Percentiles rank a stretch among this genome's conserved stretches.
These are phyloP conservation scores for Yamadazyma atmosphaerica DNA, from an alignment of 1,139 yeast species.

Conservation along the genomic window DNA sequence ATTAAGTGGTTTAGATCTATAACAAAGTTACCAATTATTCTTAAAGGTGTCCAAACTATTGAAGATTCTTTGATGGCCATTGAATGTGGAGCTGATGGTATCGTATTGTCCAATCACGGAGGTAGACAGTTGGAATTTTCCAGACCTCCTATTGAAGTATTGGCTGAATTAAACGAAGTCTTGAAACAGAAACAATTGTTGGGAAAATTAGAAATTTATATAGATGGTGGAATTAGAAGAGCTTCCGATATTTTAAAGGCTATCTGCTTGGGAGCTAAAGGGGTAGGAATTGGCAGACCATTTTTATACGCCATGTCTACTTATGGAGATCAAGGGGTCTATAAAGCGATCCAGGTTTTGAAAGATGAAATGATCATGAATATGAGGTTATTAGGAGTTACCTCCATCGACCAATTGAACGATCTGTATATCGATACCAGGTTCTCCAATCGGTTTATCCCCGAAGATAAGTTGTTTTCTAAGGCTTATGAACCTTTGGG, in stretches of 20 bases:
- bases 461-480: slow-evolving; percentile 39
- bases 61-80: slow-evolving; percentile 69
- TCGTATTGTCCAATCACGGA: slow-evolving; percentile 71
- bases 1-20: slow-evolving; percentile 55
- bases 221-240: slow-evolving; percentile 72
- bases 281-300: slow-evolving; percentile 75
- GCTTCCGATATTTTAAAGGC: slow-evolving; percentile 70
- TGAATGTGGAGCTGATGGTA: slow-evolving; percentile 62
- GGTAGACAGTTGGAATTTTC: slow-evolving; percentile 73
- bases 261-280: slow-evolving; percentile 66
- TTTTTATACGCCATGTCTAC: slow-evolving; percentile 70
- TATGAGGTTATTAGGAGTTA: slow-evolving; percentile 85
- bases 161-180: slow-evolving; percentile 62
- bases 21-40: slow-evolving; percentile 64
- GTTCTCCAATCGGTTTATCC: slow-evolving; percentile 18
- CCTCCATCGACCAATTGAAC: slow-evolving; percentile 60
- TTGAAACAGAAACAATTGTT: slow-evolving; percentile 46
- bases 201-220: slow-evolving; percentile 51
- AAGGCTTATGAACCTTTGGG: slow-evolving; percentile 41
- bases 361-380: slow-evolving; percentile 83
- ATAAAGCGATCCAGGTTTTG: slow-evolving; percentile 71
- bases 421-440: slow-evolving; percentile 40
- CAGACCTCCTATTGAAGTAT: slow-evolving; percentile 65
- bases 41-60: slow-evolving; percentile 71
- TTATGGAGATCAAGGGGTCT: slow-evolving; percentile 79